Evolutionary conservation across 2,329 filamentous ascomycete genomes (phyloP), one percentile per base, ranked within the genome.

Genomic region (Alternaria hordeiaustralica): DNA sequence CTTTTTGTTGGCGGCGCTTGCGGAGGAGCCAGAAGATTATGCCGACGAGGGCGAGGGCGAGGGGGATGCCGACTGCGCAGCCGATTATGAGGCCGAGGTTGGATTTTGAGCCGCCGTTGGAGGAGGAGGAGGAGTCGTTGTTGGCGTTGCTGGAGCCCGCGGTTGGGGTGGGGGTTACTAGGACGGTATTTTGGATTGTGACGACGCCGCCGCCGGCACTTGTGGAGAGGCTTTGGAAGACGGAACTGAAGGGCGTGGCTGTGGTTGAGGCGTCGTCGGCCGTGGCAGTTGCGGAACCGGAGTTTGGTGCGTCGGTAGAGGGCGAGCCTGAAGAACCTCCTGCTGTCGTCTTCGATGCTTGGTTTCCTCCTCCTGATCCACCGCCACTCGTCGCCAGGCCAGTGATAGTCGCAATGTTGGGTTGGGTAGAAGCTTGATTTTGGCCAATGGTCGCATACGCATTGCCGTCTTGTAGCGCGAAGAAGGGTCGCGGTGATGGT

Each of bases 11-110:
- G 30, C 65, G 65, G 36, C 72, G 76, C 65, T 77, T 78, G 60
- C 74, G 76, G 36, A 77, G 46, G 30, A 78, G 69, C 74, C 75
- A 79, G 58, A 73, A 25, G 11, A 79, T 49, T 18, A 79, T 75
- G 10, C 69, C 76, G 44, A 74, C 8, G 5, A 80, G 58, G 6
- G 72, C 73, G 30, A 80, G 69, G 8, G 60, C 75, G 47, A 80
- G 71, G 6, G 78, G 78, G 53, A 80, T 77, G 15, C 77, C 77
- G 43, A 80, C 77, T 11, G 78, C 76, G 55, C 73, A 77, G 51
- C 77, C 78, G n/a, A 79, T 63, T 18, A 80, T 79, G 10, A 79
- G 26, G 12, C 68, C 67, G 15, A 75, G 55, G 15, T 78, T 75
- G n/a, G 71, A 71, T 7, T 33, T 59, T 30, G 67, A 64, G 18